A percentile compares a stretch with the other conserved stretches of the same genome.
Evolutionary conservation across 305 asterid species (phyloP).

Genomic region (Withania somnifera): DNA sequence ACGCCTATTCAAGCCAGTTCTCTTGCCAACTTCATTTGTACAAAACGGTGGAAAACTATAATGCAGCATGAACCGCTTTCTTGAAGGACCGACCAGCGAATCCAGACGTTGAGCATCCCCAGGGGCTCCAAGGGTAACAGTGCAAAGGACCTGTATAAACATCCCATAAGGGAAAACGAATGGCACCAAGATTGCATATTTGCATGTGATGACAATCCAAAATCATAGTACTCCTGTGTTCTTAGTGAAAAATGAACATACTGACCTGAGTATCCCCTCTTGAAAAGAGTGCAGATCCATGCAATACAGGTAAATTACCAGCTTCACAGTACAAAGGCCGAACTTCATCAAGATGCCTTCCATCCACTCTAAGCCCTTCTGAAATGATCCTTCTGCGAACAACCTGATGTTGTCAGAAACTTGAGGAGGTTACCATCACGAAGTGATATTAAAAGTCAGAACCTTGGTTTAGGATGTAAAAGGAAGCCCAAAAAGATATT

Average conservation of each 20-base stretch:
- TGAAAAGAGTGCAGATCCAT: conserved; percentile 80
- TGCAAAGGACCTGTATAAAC: conserved; percentile 68
- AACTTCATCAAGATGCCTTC: conserved; percentile 86
- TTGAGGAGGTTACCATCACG: conserved; percentile 14
- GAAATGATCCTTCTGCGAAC: conserved; percentile 76
- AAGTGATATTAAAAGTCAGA: neutral
- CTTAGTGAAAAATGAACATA: conserved; percentile 1
- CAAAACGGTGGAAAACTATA: conserved; percentile 94
- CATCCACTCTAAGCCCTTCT: conserved; percentile 92
- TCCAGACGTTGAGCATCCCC: conserved; percentile 86
- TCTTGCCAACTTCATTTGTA: conserved; percentile 91
- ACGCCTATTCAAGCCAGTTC: conserved; percentile 79
- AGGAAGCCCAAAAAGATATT: neutral
- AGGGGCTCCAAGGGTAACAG: conserved; percentile 97
- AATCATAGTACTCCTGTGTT: neutral
- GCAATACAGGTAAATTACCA: conserved; percentile 70
- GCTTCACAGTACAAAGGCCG: conserved; percentile 86
- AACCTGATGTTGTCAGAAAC: conserved; percentile 42
- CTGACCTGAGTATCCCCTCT: conserved; percentile 98
- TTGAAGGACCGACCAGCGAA: conserved; percentile 87
- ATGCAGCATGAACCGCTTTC: conserved; percentile 95
- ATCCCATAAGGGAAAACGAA: neutral
- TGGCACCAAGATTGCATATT: conserved; percentile 1
- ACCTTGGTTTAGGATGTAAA: neutral
- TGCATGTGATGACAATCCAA: neutral